Evolutionary conservation across 2,329 filamentous ascomycete species (phyloP), one percentile per base, ranked within the genome.

Genomic region (Chrysoporthe puriensis): DNA sequence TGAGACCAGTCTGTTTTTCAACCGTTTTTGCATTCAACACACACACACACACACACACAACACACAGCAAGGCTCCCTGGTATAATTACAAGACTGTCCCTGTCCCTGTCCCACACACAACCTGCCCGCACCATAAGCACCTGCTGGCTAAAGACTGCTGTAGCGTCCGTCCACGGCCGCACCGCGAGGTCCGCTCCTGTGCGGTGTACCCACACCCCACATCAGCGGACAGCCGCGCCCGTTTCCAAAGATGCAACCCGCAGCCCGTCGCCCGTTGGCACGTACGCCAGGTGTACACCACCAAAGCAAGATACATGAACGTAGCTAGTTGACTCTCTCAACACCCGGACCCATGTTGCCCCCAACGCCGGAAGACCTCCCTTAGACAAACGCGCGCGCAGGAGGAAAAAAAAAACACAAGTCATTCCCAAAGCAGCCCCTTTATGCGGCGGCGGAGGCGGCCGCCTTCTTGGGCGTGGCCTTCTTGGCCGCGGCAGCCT

Each of bases 401-500:
- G 78, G 40, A 74, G 77, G 76, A 75, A 75, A 74, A 67, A 72
- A 71, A 74, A 70, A 63, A 72, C 70, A 74, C 69, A 65, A 71
- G 9, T 65, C 68, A 58, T 59, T 44, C 58, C 34, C 36, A 48
- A 34, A 66, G 18, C n/a, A 44, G 9, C 26, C 18, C 5, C n/a
- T 36, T 21, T 61, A 67, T 62, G 62, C 65, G 44, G 58, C 62
- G 13, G 66, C 34, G 36, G 66, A 52, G 46, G 68, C 68, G 40
- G 63, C 66, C 18, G 66, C 75, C 21, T 81, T 79, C 60, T 79
- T 83, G 46, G 79, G 72, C 13, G 80, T 75, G 18, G 82, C 78
- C 14, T 81, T 78, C 80, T 54, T 54, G 26, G 26, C 21, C 1
- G 50, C 50, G 8, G 50, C 50, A 4, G 66, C 66, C 74, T 82